Evolutionary conservation across 2,329 filamentous ascomycete genomes (phyloP).

Genomic region (Xylaria sp.): DNA sequence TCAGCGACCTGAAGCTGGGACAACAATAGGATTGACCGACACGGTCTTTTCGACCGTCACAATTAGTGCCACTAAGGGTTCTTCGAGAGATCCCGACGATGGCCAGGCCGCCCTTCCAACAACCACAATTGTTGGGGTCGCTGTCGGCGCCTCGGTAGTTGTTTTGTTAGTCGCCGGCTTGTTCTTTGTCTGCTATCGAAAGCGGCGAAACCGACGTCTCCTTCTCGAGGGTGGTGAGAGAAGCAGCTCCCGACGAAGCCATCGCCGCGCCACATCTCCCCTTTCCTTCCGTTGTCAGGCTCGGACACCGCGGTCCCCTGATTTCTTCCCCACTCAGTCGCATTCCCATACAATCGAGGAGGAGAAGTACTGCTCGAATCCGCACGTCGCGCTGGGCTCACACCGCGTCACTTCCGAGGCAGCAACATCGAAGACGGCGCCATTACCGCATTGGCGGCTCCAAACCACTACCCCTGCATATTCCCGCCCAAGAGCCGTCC

Average conservation of each 20-base stretch:
- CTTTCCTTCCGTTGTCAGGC: constrained; percentile 60
- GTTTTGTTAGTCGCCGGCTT: constrained; percentile 48
- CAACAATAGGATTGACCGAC: constrained; percentile 48
- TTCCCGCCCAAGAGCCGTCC: constrained; percentile 18
- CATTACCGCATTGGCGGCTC: neutral
- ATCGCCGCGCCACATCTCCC: constrained; percentile 49
- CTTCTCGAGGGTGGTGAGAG: constrained; percentile 35
- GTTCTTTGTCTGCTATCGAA: constrained; percentile 53
- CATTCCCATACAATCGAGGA: constrained; percentile 39
- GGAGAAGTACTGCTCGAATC: constrained; percentile 33
- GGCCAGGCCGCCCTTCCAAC: constrained; percentile 41
- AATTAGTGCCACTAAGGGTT: constrained; percentile 46
- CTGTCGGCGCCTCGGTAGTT: constrained; percentile 46
- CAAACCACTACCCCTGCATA: constrained; percentile 19
- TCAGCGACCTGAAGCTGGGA: constrained; percentile 50
- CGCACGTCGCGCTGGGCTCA: constrained; percentile 30
- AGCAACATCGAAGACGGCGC: constrained; percentile 6
- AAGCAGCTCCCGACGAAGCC: constrained; percentile 26
- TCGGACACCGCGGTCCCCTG: constrained; percentile 47
- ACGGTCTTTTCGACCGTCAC: constrained; percentile 50
- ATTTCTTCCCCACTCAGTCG: constrained; percentile 41
- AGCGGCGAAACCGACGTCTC: constrained; percentile 47
- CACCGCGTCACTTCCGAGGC: constrained; percentile 32
- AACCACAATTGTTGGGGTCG: constrained; percentile 52
- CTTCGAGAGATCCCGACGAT: constrained; percentile 22